Conservation (phyloP, 805 yeast species). For the Starmerella scarabaei region DNA sequence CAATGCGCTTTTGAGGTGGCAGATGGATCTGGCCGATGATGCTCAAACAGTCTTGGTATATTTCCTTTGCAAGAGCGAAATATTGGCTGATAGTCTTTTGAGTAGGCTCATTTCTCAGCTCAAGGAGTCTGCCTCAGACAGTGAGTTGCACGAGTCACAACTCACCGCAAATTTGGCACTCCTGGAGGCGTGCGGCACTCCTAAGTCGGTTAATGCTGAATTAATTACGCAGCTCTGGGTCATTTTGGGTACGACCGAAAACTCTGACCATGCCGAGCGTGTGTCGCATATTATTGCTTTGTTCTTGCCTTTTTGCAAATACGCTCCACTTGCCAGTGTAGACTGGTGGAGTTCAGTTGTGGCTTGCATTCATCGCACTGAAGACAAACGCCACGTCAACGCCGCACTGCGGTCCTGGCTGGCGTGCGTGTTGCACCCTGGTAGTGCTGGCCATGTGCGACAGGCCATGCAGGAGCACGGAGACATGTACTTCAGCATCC, state of each 20-base stretch:
- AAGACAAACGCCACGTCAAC: constrained; percentile 3
- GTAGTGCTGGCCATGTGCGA: neutral
- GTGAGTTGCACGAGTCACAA: neutral
- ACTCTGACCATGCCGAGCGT: constrained; percentile 5
- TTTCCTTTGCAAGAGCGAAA: constrained; percentile 2
- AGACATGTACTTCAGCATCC: constrained; percentile 5
- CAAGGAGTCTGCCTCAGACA: neutral
- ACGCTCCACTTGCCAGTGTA: neutral
- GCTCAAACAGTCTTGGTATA: constrained; percentile 4
- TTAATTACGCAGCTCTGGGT: constrained; percentile 1
- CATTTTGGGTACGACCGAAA: constrained; percentile 9
- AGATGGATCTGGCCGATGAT: neutral
- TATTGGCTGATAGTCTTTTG: neutral
- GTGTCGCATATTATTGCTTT: constrained; percentile 5
- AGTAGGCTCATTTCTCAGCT: neutral
- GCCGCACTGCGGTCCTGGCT: constrained; percentile 15
- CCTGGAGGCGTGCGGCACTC: constrained; percentile 5
- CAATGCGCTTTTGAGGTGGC: constrained; percentile 5
- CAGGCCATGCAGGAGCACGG: constrained; percentile 1
- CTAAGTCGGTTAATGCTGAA: neutral
- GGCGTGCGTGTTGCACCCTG: constrained; percentile 1
- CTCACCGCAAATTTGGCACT: constrained; percentile 1
- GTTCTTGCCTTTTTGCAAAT: constrained; percentile 1
- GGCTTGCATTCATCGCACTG: neutral
- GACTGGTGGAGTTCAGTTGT: constrained; percentile 13